Base-by-base conservation (phyloP, 495 filamentous ascomycete species). In the Bacidia gigantensis region DNA sequence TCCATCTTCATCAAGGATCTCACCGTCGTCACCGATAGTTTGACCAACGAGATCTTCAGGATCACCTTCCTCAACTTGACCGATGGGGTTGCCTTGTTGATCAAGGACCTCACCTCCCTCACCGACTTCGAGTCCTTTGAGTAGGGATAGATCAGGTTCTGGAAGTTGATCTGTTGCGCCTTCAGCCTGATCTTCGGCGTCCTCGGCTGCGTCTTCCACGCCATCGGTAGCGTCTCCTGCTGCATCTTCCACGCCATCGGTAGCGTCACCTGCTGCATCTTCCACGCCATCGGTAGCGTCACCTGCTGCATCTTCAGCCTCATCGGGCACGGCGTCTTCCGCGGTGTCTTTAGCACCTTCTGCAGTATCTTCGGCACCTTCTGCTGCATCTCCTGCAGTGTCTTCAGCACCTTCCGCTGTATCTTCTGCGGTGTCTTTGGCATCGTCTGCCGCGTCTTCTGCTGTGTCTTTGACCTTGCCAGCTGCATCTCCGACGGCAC, bases 91-190 rank as follows among this genome's bases (percentile, higher is more conserved):
- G 0, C 70, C 70, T 17, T 64, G 65, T 23, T 67, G 52, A 18
- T 70, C 70, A 12, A 68, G 57, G 23, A 69, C 60, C 24, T 70
- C 58, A 10, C 69, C 72, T 14, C 60, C 69, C 24, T 74, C 67
- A 9, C 64, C 63, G 56, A 93, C 77, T 50, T 73, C 76, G 60
- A 78, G 80, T 58, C 77, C 78, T 51, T 81, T 82, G 39, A 92
- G 68, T n/a, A 77, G 64, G 0, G 82, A 81, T 39, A 83, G 72
- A 60, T 89, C 81, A 25, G 47, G 47, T 11, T 69, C 55, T 0
- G 65, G 66, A 11, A 64, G 48, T 11, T 61, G 62, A 2, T 68
- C 61, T 10, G 60, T 58, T 1, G 59, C 64, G 18, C 62, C 62
- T 46, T 73, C 60, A 2, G 53, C 61, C 22, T 52, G 51, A 5